Evolutionary conservation across 2,329 filamentous ascomycete species (phyloP), one percentile per base, ranked within the genome.

Genomic region (Bipolaris bicolor): DNA sequence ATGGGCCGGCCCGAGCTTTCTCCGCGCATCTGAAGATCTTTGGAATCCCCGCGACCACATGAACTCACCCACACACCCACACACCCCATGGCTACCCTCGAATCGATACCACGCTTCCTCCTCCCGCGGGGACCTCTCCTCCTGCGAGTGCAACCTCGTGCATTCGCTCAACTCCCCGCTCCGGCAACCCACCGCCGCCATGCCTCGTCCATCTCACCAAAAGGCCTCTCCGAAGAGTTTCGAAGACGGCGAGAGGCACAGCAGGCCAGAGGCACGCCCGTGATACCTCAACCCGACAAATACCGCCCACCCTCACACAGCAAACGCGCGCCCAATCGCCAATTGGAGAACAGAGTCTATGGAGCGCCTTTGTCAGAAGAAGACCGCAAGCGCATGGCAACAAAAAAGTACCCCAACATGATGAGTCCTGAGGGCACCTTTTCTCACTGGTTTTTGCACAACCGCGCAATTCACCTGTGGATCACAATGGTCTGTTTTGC

Each of bases 251-350:
- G 64, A 49, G 63, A 68, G 49, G 65, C 70, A 39, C 63, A 67
- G 44, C 76, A 79, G 77, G 61, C 62, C 52, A 64, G 64, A 46
- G 49, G 57, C 1, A 85, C 86, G 34, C 83, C 88, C 34, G 68
- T 73, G 24, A 74, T 99, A 63, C 91, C 91, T 68, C 92, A 97
- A 77, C 94, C 94, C 22, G 85, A 90, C 70, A 90, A 89, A 75
- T 98, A 97, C 83, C 91, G 91, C 46, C 94, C 95, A 2, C 95
- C 95, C 0, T 98, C 94, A 0, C 95, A 98, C 76, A 89, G 90
- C 11, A 81, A 90, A 20, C 83, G 90, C 6, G 83, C 92, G 31
- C 83, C 84, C 52, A 81, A 83, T 60, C 77, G 77, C 57, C 82
- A 83, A 63, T 77, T 78, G 50, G 31, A 80, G 6, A 87, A 88